phyloP scores from a whole-genome alignment of 768 basidiomycete species.

The Xerocomellus intermedius region DNA sequence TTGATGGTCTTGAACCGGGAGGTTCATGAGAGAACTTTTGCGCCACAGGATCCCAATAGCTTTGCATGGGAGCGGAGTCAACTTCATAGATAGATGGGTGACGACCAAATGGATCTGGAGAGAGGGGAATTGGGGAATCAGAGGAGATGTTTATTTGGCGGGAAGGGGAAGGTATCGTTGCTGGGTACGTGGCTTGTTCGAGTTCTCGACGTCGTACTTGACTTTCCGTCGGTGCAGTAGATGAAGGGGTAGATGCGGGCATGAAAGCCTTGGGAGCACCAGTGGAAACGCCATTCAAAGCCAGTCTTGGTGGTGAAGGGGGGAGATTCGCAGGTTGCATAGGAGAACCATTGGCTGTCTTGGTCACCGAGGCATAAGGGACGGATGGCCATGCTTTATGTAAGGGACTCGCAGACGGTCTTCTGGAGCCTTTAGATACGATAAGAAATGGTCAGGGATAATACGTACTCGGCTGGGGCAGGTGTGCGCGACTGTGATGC shows the following conservation, averaged over 20 bases:
- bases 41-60: slow-evolving; percentile 45
- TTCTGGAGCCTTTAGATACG: slow-evolving; percentile 11
- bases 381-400: slow-evolving; percentile 43
- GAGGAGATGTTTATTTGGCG: slow-evolving; percentile 23
- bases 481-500: slow-evolving; percentile 12
- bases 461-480: slow-evolving; percentile 21
- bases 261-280: slow-evolving; percentile 52
- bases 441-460: slow-evolving; percentile 4
- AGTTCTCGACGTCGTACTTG: slow-evolving; percentile 53
- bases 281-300: slow-evolving; percentile 68
- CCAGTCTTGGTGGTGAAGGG: slow-evolving; percentile 59
- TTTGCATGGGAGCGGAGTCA: slow-evolving; percentile 30
- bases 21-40: slow-evolving; percentile 24
- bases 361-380: slow-evolving; percentile 39
- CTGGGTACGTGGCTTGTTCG: slow-evolving; percentile 47
- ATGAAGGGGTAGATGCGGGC: slow-evolving; percentile 19
- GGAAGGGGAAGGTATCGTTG: slow-evolving; percentile 32
- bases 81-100: slow-evolving; percentile 52
- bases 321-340: slow-evolving; percentile 26
- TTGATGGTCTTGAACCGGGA: slow-evolving; percentile 22
- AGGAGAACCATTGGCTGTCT: slow-evolving; percentile 20
- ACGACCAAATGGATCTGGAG: slow-evolving; percentile 80
- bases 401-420: slow-evolving; percentile 9
- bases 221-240: slow-evolving; percentile 41
- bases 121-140: slow-evolving; percentile 72